Conservation (phyloP, 176 grass and related monocot genomes). For the Phoenix roebelenii region DNA sequence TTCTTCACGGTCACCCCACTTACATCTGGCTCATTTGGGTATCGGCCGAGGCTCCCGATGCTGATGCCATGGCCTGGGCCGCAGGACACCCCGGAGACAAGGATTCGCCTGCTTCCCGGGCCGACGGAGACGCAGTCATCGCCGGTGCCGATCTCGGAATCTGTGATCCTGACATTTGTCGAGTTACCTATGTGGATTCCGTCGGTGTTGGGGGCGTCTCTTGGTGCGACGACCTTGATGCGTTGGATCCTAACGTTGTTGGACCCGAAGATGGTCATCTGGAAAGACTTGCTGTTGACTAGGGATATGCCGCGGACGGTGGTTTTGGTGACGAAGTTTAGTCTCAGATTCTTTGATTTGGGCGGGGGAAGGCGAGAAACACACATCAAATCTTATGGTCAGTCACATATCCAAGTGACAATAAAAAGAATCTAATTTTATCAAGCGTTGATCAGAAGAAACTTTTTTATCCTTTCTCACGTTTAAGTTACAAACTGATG, state of each 20-base stretch:
- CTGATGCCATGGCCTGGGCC: slow-evolving; percentile 80
- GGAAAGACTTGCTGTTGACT: slow-evolving; percentile 65
- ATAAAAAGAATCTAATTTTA: too few species aligned
- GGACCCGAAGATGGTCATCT: slow-evolving; percentile 40
- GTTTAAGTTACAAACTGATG: too few species aligned
- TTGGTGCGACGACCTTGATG: slow-evolving; percentile 39
- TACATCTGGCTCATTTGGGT: slow-evolving; percentile 62
- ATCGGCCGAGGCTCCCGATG: slow-evolving; percentile 49
- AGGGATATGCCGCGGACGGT: slow-evolving; percentile 24
- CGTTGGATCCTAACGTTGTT: slow-evolving; percentile 34
- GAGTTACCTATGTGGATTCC: slow-evolving; percentile 68
- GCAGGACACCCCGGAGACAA: slow-evolving; percentile 22
- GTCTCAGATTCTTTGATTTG: neutral
- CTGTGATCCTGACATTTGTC: slow-evolving; percentile 32
- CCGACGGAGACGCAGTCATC: slow-evolving; percentile 82
- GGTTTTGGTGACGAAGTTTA: slow-evolving; percentile 2
- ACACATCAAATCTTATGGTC: neutral
- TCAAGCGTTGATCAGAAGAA: too few species aligned
- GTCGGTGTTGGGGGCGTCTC: slow-evolving; percentile 71
- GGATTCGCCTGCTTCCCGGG: slow-evolving; percentile 26
- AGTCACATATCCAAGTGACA: too few species aligned
- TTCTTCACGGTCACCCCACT: slow-evolving; percentile 36
- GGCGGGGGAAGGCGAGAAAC: slow-evolving; percentile 2
- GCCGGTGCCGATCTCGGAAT: slow-evolving; percentile 45
- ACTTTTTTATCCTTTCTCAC: too few species aligned